These are phyloP conservation scores for Spinellus fusiger DNA, from an alignment of 192 early-diverging fungal genomes.

Conservation along the genomic window DNA sequence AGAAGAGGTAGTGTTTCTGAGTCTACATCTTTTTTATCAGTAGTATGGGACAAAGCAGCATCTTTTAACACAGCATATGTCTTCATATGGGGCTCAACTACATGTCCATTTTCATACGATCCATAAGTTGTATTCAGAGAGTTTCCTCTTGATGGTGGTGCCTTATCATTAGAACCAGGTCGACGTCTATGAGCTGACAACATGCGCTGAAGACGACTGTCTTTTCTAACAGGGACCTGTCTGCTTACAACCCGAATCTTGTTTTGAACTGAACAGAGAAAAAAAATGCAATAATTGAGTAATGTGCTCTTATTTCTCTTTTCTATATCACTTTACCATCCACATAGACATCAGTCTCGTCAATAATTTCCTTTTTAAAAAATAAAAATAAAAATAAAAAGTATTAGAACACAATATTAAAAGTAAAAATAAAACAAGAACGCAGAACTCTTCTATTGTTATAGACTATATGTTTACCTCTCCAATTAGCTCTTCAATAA, in stretches of 20 bases:
- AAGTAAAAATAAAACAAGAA: too few species aligned
- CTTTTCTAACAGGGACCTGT: constrained; percentile 16
- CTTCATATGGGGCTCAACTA: constrained; percentile 9
- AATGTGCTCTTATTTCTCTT: background rate
- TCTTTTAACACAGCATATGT: background rate
- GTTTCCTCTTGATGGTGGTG: background rate
- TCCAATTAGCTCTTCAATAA: constrained; percentile 79
- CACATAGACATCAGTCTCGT: constrained; percentile 23
- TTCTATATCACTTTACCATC: constrained; percentile 9
- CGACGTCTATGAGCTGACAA: constrained; percentile 15
- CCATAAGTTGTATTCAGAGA: constrained; percentile 1
- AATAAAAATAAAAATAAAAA: too few species aligned
- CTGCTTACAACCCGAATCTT: constrained; percentile 54
- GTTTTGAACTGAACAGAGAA: constrained; percentile 35
- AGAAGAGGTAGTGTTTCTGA: constrained; percentile 20
- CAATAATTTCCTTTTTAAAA: constrained; percentile 14
- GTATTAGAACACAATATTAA: too few species aligned
- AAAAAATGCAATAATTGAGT: background rate
- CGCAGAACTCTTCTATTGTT: too few species aligned
- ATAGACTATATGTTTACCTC: constrained; percentile 29
- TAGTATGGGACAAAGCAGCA: background rate
- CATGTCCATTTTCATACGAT: background rate
- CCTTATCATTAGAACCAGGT: constrained; percentile 1
- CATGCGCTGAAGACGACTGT: constrained; percentile 15
- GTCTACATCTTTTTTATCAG: background rate